Percentiles rank a stretch among this genome's conserved stretches.
Conservation (phyloP, 805 yeast species). For the Starmerella sirachaensis region DNA sequence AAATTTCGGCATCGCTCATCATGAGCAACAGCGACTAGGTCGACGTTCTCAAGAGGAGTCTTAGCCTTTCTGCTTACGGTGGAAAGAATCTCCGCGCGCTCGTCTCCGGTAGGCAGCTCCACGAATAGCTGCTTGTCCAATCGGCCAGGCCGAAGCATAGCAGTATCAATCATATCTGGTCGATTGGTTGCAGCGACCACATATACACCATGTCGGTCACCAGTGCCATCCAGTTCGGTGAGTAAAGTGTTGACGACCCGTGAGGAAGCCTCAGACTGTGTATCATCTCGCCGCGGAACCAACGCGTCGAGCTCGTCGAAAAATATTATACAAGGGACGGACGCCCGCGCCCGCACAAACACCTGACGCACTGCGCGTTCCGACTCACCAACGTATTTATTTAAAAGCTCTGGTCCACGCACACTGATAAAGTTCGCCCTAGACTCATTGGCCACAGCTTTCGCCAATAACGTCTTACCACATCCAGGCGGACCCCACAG, state of each 20-base stretch:
- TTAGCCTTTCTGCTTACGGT: conserved; percentile 49
- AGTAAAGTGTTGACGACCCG: conserved; percentile 89
- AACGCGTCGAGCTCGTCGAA: conserved; percentile 94
- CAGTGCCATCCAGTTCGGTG: conserved; percentile 90
- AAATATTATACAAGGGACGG: conserved; percentile 86
- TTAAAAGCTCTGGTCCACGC: conserved; percentile 88
- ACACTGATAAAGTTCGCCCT: conserved; percentile 92
- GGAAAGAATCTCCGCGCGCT: conserved; percentile 67
- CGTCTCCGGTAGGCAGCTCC: conserved; percentile 70
- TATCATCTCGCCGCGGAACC: conserved; percentile 85
- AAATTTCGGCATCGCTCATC: conserved; percentile 78
- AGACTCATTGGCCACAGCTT: conserved; percentile 96
- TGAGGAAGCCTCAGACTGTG: conserved; percentile 78
- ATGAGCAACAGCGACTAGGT: conserved; percentile 48
- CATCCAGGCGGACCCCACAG: conserved; percentile 99
- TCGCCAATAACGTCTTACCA: conserved; percentile 91
- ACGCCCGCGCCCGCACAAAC: conserved; percentile 81
- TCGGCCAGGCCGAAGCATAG: conserved; percentile 95
- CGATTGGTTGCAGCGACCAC: conserved; percentile 95
- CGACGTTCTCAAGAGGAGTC: conserved; percentile 66
- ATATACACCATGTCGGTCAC: conserved; percentile 83
- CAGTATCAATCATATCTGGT: conserved; percentile 97
- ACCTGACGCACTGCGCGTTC: conserved; percentile 91
- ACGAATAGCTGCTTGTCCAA: conserved; percentile 85
- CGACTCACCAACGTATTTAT: conserved; percentile 93